These are phyloP conservation scores for Paecilomyces formosus DNA, from an alignment of 2,329 filamentous ascomycete genomes.

Conservation along the genomic window DNA sequence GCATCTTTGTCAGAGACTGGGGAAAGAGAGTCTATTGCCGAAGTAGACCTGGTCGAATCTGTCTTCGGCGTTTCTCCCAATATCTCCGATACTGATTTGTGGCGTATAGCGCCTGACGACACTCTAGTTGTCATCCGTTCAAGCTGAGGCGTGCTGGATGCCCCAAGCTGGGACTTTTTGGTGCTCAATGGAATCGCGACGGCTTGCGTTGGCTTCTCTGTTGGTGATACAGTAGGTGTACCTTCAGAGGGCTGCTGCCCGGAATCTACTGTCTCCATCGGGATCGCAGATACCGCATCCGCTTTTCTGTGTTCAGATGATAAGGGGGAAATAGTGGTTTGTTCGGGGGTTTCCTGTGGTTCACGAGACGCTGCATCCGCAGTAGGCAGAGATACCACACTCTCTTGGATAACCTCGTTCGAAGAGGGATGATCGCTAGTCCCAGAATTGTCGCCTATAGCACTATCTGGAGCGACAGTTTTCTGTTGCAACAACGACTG, in stretches of 20 bases:
- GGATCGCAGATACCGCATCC: slow-evolving; percentile 6
- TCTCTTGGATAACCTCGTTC: slow-evolving; percentile 21
- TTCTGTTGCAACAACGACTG: slow-evolving; percentile 30
- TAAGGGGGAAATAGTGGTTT: slow-evolving; percentile 2
- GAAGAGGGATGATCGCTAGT: slow-evolving; percentile 7
- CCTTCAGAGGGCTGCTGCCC: slow-evolving; percentile 8
- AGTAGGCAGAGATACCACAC: slow-evolving; percentile 8
- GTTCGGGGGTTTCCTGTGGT: slow-evolving; percentile 12
- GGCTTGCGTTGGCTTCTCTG: slow-evolving; percentile 7
- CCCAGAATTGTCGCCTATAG: slow-evolving; percentile 10
- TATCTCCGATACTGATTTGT: slow-evolving; percentile 68
- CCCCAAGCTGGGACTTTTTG: slow-evolving; percentile 17
- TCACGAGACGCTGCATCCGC: slow-evolving; percentile 7
- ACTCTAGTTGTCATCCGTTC: slow-evolving; percentile 62
- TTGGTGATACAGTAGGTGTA: slow-evolving; percentile 4
- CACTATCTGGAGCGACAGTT: slow-evolving; percentile 12
- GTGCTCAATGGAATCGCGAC: slow-evolving; percentile 10
- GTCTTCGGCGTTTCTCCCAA: slow-evolving; percentile 51
- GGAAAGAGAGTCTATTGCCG: slow-evolving; percentile 11
- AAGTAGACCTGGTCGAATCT: slow-evolving; percentile 16
- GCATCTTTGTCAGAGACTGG: slow-evolving; percentile 13
- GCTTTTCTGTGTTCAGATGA: slow-evolving; percentile 8
- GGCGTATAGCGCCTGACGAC: slow-evolving; percentile 61
- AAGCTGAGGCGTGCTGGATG: slow-evolving; percentile 26
- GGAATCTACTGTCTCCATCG: slow-evolving; percentile 9